Evolutionary conservation across 208 protist genomes (phyloP).

Genomic region (Trypanosoma rangeli): DNA sequence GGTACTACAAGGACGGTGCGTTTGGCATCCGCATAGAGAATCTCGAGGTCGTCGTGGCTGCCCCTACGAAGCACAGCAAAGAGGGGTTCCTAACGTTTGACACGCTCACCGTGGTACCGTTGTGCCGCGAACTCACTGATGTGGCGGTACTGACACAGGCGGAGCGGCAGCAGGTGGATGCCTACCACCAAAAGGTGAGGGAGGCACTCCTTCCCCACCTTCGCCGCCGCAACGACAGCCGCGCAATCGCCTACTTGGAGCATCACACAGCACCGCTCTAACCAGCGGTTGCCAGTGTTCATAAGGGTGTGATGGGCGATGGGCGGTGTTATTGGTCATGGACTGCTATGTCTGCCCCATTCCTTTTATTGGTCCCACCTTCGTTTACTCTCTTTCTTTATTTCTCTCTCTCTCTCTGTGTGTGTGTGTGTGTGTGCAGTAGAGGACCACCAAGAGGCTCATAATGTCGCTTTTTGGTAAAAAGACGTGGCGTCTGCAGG

Average conservation of each 20-base stretch:
- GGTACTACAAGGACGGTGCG: conserved; percentile 97
- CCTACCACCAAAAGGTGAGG: conserved; percentile 68
- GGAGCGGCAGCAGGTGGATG: conserved; percentile 77
- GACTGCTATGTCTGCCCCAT: background rate
- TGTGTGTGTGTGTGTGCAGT: background rate
- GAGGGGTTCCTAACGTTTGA: conserved; percentile 76
- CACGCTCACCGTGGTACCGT: conserved; percentile 87
- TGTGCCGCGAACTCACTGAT: conserved; percentile 92
- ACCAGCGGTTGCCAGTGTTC: background rate
- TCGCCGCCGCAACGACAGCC: conserved; percentile 40
- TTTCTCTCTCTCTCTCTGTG: background rate
- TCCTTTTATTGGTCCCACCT: background rate
- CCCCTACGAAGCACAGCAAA: conserved; percentile 48
- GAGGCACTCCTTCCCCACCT: conserved; percentile 48
- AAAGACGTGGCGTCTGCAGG: conserved; percentile 78
- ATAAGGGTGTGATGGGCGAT: background rate
- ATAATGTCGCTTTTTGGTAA: conserved; percentile 25
- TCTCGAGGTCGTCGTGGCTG: conserved; percentile 87
- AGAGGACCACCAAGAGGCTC: background rate
- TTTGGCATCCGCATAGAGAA: conserved; percentile 99
- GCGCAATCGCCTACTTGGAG: conserved; percentile 64
- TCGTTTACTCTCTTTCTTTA: background rate
- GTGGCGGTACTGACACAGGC: conserved; percentile 51
- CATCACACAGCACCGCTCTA: conserved; percentile 54
- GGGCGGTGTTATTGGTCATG: background rate